Evolutionary conservation across 2,329 filamentous ascomycete genomes (phyloP), one percentile per base, ranked within the genome.

Genomic region (Aquanectria penicillioides): DNA sequence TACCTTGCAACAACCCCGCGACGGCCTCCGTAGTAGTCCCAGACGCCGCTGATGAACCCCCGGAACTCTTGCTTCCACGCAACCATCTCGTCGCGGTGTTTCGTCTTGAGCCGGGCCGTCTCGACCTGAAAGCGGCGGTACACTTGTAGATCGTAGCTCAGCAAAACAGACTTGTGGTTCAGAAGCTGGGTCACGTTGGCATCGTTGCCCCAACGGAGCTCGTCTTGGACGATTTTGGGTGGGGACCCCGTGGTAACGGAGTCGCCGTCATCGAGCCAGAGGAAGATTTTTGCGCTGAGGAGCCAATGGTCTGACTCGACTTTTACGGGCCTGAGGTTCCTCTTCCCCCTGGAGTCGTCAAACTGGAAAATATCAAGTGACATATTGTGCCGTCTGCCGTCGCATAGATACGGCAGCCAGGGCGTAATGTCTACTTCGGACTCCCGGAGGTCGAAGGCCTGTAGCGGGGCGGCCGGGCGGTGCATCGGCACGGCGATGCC

Each of bases 371-470:
- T 83, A 17, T 81, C 79, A 46, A 96, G 87, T 50, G 86, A 83
- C 69, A 94, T 92, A 0, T 77, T 86, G 71, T 94, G 91, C 6
- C 80, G 65, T 2, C 78, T 66, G 0, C 87, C 89, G 66, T 94
- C 87, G 62, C 85, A 88, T 1, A 95, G 80, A 2, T 89, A 57
- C 0, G 89, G 86, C 3, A 95, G 78, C 80, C 89, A 95, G 0
- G 91, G 88, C 2, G 91, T 89, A 43, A 96, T 87, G 69, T 96
- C 92, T 61, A 96, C 91, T 71, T 95, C 90, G 62, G 92, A 87
- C 71, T 95, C 91, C 38, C 85, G 81, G 20, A 96, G 79, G 70
- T 95, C 91, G 71, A 93, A 95, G 0, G 91, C 87, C 68, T 95
- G 88, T 17, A 91, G 86, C 1, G 91, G 91, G 3, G 91, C 92